A percentile compares a stretch with the other conserved stretches of the same genome.
Evolutionary conservation across 495 filamentous ascomycete genomes (phyloP).

Genomic region (Lindgomyces ingoldianus): DNA sequence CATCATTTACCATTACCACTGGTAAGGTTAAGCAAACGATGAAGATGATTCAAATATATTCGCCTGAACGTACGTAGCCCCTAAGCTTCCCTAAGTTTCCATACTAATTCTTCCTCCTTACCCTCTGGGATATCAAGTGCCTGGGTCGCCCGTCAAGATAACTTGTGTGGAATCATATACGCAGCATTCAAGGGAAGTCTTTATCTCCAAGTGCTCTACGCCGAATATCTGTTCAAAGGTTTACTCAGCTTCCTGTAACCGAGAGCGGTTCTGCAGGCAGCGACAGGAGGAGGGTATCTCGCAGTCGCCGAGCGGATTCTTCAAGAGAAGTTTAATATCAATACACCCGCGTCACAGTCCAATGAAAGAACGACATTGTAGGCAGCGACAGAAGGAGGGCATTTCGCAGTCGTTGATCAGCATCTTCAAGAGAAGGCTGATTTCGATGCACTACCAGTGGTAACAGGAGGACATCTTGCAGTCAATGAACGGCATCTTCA

Average conservation of each 20-base stretch:
- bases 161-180: slow-evolving; percentile 1
- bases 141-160: not conserved
- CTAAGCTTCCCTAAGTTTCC: not conserved
- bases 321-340: too few relatives aligned
- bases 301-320: not conserved
- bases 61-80: slow-evolving; percentile 1
- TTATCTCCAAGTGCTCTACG: not conserved
- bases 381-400: too few relatives aligned
- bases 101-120: not conserved
- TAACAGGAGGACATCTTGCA: too few relatives aligned
- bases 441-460: too few relatives aligned
- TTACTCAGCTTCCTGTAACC: not conserved
- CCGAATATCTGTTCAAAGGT: not conserved
- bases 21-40: not conserved
- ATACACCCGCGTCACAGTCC: too few relatives aligned
- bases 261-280: not conserved
- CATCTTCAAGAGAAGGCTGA: too few relatives aligned
- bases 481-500: not conserved
- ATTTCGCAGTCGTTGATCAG: too few relatives aligned
- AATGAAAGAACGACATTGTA: too few relatives aligned
- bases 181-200: not conserved
- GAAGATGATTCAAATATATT: slow-evolving; percentile 2
- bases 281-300: not conserved
- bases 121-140: not conserved
- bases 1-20: not conserved